Percentiles rank a stretch among this genome's conserved stretches.
These are phyloP conservation scores for Trifolium repens DNA, from an alignment of 306 rosid species.

Conservation along the genomic window DNA sequence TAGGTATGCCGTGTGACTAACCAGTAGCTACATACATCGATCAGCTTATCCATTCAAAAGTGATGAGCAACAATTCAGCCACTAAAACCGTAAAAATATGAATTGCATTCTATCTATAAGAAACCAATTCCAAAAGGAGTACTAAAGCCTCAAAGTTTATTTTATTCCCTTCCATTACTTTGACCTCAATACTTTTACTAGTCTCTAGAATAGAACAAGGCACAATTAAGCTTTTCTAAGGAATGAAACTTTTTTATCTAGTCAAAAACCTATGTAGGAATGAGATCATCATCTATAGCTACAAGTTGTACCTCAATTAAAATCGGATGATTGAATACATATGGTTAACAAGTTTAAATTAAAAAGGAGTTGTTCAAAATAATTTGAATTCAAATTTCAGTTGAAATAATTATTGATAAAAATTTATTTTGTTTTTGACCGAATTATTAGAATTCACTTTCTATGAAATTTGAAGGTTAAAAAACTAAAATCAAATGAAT, in stretches of 20 bases:
- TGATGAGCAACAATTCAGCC: conserved; percentile 32
- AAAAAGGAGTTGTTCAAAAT: no score
- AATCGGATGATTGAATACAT: not conserved
- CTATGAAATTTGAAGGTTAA: no score
- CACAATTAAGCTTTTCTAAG: not conserved
- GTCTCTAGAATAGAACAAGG: not conserved
- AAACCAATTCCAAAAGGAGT: conserved; percentile 26
- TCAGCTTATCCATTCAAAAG: not conserved
- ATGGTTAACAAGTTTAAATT: no score
- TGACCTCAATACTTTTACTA: not conserved
- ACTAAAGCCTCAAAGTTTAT: conserved; percentile 20
- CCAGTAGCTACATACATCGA: no score
- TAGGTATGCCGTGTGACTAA: no score
- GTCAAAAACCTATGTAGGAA: not conserved
- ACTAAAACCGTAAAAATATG: conserved; percentile 4
- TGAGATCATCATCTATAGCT: not conserved
- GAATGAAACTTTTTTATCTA: not conserved
- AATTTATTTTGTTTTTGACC: no score
- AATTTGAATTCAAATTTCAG: no score
- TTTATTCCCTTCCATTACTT: conserved; percentile 2
- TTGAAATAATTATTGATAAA: no score
- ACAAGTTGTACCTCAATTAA: conserved; percentile 4
- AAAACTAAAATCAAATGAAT: no score
- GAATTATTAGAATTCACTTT: no score
- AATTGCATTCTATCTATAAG: conserved; percentile 13